Conservation (phyloP, 768 basidiomycete genomes). For the Tephrocybe rancida region DNA sequence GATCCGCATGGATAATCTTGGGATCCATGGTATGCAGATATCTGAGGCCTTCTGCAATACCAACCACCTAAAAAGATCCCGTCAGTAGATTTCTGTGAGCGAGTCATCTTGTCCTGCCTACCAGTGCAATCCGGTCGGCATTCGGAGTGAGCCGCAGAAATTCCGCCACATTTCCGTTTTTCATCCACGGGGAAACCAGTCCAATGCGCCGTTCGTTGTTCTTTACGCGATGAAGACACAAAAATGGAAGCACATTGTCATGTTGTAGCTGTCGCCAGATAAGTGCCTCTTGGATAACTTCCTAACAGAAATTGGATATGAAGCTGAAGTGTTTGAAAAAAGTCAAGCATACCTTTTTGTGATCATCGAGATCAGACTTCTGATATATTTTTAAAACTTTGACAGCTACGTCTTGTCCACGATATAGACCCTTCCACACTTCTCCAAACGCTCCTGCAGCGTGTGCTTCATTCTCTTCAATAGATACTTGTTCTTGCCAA, state of each 20-base stretch:
- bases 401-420: conserved; percentile 29
- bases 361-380: conserved; percentile 15
- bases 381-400: conserved; percentile 26
- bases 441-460: conserved; percentile 30
- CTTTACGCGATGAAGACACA: conserved; percentile 13
- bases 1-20: conserved; percentile 18
- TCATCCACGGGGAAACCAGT: conserved; percentile 20
- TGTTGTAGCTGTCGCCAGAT: conserved; percentile 17
- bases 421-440: conserved; percentile 29
- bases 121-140: conserved; percentile 13
- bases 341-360: conserved; percentile 24
- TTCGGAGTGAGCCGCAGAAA: conserved; percentile 5
- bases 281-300: conserved; percentile 14
- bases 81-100: too few species aligned
- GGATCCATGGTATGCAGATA: conserved; percentile 15
- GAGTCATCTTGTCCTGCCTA: too few species aligned
- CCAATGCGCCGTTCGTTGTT: conserved; percentile 13
- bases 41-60: conserved; percentile 15
- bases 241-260: conserved; percentile 17
- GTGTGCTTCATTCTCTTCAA: conserved; percentile 16
- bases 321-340: background rate
- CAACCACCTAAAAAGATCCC: conserved; percentile 10
- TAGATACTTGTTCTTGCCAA: conserved; percentile 5
- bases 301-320: background rate
- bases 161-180: conserved; percentile 11